Conservation (phyloP, 768 basidiomycete genomes). For the Boletus sp. region DNA sequence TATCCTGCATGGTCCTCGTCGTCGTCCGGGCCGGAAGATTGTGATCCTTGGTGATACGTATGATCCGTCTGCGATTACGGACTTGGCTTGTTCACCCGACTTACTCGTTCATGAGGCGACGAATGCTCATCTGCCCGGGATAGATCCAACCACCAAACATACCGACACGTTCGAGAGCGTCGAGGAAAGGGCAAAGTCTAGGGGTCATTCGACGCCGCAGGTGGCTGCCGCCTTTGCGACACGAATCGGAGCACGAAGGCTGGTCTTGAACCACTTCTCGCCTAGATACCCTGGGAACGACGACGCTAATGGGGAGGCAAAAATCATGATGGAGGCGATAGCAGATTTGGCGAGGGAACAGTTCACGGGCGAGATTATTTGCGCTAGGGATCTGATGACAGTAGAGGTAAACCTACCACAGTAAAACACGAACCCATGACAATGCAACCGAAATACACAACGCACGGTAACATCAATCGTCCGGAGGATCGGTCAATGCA, state of each 20-base stretch:
- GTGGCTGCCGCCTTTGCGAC: slow-evolving; percentile 85
- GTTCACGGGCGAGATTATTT: slow-evolving; percentile 58
- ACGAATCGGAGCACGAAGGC: slow-evolving; percentile 53
- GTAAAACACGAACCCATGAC: slow-evolving; percentile 14
- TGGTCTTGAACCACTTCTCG: slow-evolving; percentile 86
- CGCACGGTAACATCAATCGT: slow-evolving; percentile 36
- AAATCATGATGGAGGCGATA: slow-evolving; percentile 63
- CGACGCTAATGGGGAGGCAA: slow-evolving; percentile 46
- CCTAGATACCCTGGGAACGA: slow-evolving; percentile 73
- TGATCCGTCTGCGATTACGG: slow-evolving; percentile 67
- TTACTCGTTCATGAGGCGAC: slow-evolving; percentile 88
- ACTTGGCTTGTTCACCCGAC: slow-evolving; percentile 63
- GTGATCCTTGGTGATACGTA: slow-evolving; percentile 84
- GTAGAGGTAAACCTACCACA: slow-evolving; percentile 49
- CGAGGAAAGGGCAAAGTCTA: slow-evolving; percentile 60
- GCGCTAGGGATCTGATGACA: slow-evolving; percentile 76
- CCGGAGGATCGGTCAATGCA: slow-evolving; percentile 73
- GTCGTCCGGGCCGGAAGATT: slow-evolving; percentile 69
- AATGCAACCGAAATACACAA: background rate
- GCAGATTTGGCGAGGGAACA: slow-evolving; percentile 50
- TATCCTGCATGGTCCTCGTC: slow-evolving; percentile 61
- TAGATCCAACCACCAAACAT: slow-evolving; percentile 59
- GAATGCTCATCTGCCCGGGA: slow-evolving; percentile 73
- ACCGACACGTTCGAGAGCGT: slow-evolving; percentile 62
- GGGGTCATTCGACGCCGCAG: slow-evolving; percentile 91